Percentiles rank a stretch among this genome's conserved stretches.
phyloP scores from a whole-genome alignment of 2,329 filamentous ascomycete species.

The Penicillium hesseltinei region DNA sequence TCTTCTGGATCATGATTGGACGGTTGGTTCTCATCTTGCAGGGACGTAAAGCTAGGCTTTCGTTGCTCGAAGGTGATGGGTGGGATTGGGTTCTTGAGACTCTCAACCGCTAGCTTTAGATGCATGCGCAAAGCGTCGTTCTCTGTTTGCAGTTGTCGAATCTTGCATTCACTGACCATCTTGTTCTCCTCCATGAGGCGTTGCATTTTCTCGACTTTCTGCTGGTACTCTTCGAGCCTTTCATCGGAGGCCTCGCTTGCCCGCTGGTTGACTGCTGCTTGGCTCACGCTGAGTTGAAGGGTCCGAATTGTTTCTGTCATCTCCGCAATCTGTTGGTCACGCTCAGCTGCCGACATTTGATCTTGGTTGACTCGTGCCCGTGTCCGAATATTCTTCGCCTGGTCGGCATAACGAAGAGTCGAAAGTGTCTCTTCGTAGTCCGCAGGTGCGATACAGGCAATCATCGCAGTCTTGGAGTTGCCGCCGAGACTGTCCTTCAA shows the following conservation, averaged over 20 bases:
- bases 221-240: slow-evolving; percentile 90
- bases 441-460: slow-evolving; percentile 90
- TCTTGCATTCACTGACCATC: slow-evolving; percentile 89
- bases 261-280: slow-evolving; percentile 65
- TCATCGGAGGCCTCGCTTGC: slow-evolving; percentile 76
- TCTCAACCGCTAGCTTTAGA: slow-evolving; percentile 78
- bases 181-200: slow-evolving; percentile 92
- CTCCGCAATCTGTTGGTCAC: slow-evolving; percentile 87
- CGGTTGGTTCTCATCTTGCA: slow-evolving; percentile 60
- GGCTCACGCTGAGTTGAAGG: slow-evolving; percentile 71
- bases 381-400: slow-evolving; percentile 95
- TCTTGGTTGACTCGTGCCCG: slow-evolving; percentile 95
- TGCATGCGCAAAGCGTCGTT: slow-evolving; percentile 88
- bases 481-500: slow-evolving; percentile 94
- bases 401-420: slow-evolving; percentile 93
- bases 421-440: slow-evolving; percentile 98
- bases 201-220: slow-evolving; percentile 84
- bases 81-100: slow-evolving; percentile 88
- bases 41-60: slow-evolving; percentile 38
- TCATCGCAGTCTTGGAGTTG: slow-evolving; percentile 99
- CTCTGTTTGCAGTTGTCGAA: slow-evolving; percentile 81
- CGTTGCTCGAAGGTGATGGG: slow-evolving; percentile 36
- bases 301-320: slow-evolving; percentile 94
- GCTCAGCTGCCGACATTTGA: slow-evolving; percentile 84
- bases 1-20: slow-evolving; percentile 46